Base-by-base conservation (phyloP, 2,329 filamentous ascomycete genomes). In the Fusarium fracticaudum region DNA sequence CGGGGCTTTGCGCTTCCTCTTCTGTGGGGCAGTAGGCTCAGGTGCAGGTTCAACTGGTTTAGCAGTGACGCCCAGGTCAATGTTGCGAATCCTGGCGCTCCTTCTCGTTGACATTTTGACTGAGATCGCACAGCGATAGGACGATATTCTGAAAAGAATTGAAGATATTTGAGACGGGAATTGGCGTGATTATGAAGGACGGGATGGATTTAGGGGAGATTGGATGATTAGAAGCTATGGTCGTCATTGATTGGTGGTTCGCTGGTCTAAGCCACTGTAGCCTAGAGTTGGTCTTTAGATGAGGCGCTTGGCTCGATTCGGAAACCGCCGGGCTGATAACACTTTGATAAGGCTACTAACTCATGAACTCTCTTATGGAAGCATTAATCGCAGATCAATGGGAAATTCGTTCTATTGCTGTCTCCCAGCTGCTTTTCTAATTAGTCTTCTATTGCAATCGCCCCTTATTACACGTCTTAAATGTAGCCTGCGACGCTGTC, bases 331-430 rank as follows among this genome's bases (percentile, higher is more conserved):
- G 6, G 1, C 4, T 10, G 24, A n/a, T 54, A 54, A n/a, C 9
- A 1, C 2, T 7, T 7, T 8, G 11, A 29, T 54, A 54, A 20
- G 5, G 10, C 18, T 2, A 22, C 35, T 54, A 40, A 54, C 35
- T 17, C 0, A 0, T 4, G 4, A 1, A 10, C 6, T 15, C 0
- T 14, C 3, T 26, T 3, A 2, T 45, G 1, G 6, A 41, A 41
- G 38, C 4, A 8, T 41, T 8, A 22, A 40, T 6, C 0, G 12
- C 6, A 40, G 12, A 22, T 40, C 4, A 4, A 40, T 22, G 12
- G 0, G 12, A 1, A 40, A 13, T 40, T 13, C 2, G 1, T 14
- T 40, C 3, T 5, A 40, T 22, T 8, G 8, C 12, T 40, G 2
- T 22, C 38, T 40, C 20, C 20, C 14, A 35, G 24, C n/a, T n/a